Evolutionary conservation across 2,329 filamentous ascomycete genomes (phyloP), one percentile per base, ranked within the genome.

Genomic region (Magnaporthiopsis incrustans): DNA sequence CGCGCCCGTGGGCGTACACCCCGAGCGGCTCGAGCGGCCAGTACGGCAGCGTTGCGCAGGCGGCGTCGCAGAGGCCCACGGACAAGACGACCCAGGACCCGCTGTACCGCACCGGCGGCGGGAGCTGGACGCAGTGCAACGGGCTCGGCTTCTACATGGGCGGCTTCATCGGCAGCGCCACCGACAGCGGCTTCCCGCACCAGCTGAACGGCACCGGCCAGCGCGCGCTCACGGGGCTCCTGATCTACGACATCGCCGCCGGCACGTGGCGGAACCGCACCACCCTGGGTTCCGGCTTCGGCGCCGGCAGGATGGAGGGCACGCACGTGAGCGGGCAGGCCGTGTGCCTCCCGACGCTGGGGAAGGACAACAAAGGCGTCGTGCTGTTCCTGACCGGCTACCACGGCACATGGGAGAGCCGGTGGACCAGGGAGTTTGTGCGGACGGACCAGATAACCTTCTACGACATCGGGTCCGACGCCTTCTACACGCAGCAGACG

Each of bases 121-220:
- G 60, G 3, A 56, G 38, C 60, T 61, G 38, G 35, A 61, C 38
- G 5, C 27, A 18, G 11, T 61, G 60, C 38, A 61, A 61, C 60
- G 38, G 60, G 25, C 38, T 32, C 14, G 38, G 60, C 14, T 61
- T 61, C 25, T 50, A 53, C 26, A 44, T 61, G 14, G 60, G 60
- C n/a, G 60, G 60, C 26, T 56, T 32, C 10, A 18, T 61, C 14
- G 15, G 8, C 25, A 8, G 25, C 25, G n/a, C 44, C 6, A 32
- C 25, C 26, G 50, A 44, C 60, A 15, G 12, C 11, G 12, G 12
- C 11, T 14, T 12, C 12, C 35, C 35, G 11, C 5, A 50, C 5
- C 18, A 8, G 6, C 33, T 35, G 33, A 2, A 2, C 15, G 44
- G 44, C 44, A 14, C 8, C 10, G 7, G 38, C 15, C 12, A 44